Percentiles rank a stretch among this genome's conserved stretches.
phyloP scores from a whole-genome alignment of 192 early-diverging fungal genomes.

The Paraglomus brasilianum region DNA sequence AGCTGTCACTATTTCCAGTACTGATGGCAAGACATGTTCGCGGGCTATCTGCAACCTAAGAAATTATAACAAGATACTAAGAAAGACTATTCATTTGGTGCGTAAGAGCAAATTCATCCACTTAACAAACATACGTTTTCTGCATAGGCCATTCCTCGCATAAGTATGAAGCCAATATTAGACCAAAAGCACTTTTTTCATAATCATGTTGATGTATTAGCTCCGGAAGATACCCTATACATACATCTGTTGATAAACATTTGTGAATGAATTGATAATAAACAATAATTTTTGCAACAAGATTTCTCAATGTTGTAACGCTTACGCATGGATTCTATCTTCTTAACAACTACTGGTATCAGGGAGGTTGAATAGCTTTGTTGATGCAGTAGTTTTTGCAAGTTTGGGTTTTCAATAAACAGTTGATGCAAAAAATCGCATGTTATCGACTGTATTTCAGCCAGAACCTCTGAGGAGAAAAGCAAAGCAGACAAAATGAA shows the following conservation, averaged over 20 bases:
- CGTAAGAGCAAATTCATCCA: too few relatives aligned
- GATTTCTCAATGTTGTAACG: too few relatives aligned
- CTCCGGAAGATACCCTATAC: slow-evolving; percentile 2
- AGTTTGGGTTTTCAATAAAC: slow-evolving; percentile 56
- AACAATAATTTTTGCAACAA: too few relatives aligned
- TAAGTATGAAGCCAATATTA: slow-evolving; percentile 4
- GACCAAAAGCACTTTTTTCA: slow-evolving; percentile 13
- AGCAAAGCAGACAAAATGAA: too few relatives aligned
- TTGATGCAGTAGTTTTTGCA: slow-evolving; percentile 60
- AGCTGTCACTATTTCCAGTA: too few relatives aligned
- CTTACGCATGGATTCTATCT: slow-evolving; percentile 63
- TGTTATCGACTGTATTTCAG: slow-evolving; percentile 36
- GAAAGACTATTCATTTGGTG: too few relatives aligned
- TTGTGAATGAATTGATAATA: too few relatives aligned
- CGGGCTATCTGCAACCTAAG: too few relatives aligned
- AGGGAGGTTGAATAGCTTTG: slow-evolving; percentile 55
- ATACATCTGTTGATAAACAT: not conserved
- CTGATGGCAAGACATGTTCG: too few relatives aligned
- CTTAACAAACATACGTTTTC: slow-evolving; percentile 1
- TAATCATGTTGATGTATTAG: slow-evolving; percentile 10
- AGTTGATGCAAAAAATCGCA: slow-evolving; percentile 60
- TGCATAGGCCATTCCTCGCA: slow-evolving; percentile 25
- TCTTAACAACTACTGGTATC: slow-evolving; percentile 53
- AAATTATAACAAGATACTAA: too few relatives aligned
- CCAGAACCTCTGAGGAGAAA: not conserved